A percentile compares a stretch with the other conserved stretches of the same genome.
Evolutionary conservation across 2,329 filamentous ascomycete genomes (phyloP).

Genomic region (Claviceps digitariae): DNA sequence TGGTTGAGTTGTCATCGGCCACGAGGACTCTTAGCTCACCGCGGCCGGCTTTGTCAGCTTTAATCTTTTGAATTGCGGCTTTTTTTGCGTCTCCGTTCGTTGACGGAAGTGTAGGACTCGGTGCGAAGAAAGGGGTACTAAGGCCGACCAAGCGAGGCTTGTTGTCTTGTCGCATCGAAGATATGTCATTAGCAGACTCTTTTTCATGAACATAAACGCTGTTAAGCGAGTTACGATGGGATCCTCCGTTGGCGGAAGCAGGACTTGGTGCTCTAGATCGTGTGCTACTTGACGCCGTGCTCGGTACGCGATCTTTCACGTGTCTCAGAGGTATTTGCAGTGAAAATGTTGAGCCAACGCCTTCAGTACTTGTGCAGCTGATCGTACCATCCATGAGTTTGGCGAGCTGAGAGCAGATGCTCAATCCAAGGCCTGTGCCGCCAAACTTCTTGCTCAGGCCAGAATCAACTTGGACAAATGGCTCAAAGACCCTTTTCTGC

Average conservation of each 20-base stretch:
- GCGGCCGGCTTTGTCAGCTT: constrained; percentile 29
- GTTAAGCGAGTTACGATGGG: constrained; percentile 16
- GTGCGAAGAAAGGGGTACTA: constrained; percentile 67
- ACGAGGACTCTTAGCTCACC: constrained; percentile 69
- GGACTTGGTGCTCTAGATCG: constrained; percentile 36
- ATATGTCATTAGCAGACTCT: constrained; percentile 6
- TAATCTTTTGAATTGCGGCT: constrained; percentile 50
- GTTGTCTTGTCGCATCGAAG: constrained; percentile 10
- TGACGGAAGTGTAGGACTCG: constrained; percentile 22
- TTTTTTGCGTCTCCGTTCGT: constrained; percentile 43
- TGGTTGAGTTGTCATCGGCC: constrained; percentile 54
- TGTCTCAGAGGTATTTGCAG: constrained; percentile 73
- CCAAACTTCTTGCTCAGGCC: constrained; percentile 82
- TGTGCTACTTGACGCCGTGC: constrained; percentile 40
- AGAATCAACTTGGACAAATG: constrained; percentile 86
- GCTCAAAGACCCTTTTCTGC: constrained; percentile 78
- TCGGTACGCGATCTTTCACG: constrained; percentile 45
- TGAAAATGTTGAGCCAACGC: constrained; percentile 66
- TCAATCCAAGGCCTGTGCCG: constrained; percentile 75
- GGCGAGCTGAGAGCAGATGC: constrained; percentile 79
- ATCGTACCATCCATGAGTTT: constrained; percentile 72
- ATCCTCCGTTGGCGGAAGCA: constrained; percentile 26
- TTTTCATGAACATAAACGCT: constrained; percentile 11
- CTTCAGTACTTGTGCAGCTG: constrained; percentile 54
- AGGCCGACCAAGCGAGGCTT: constrained; percentile 72